Evolutionary conservation across 2,329 filamentous ascomycete species (phyloP).

Genomic region (Fusarium buharicum): DNA sequence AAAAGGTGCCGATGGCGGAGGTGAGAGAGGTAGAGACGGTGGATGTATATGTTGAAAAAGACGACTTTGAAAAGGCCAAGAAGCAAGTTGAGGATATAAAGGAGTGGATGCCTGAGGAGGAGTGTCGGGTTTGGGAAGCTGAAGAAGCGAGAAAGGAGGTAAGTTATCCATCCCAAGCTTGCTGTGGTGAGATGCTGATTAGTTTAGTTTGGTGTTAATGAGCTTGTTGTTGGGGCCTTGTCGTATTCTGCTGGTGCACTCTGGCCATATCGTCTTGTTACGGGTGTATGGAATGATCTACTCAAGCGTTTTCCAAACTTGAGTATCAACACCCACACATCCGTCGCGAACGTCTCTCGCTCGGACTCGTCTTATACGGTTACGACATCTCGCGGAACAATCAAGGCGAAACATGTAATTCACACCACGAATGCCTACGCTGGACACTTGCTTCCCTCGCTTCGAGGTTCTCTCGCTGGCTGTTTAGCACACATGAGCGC

Average conservation of each 20-base stretch:
- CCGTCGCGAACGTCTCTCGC: constrained; percentile 47
- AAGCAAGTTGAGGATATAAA: constrained; percentile 49
- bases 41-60: constrained; percentile 56
- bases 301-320: constrained; percentile 50
- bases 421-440: constrained; percentile 68
- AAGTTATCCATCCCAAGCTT: neutral
- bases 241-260: constrained; percentile 60
- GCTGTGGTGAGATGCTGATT: neutral
- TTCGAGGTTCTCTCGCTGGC: constrained; percentile 59
- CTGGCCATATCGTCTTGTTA: constrained; percentile 63
- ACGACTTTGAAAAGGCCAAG: constrained; percentile 50
- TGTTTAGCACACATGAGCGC: constrained; percentile 62
- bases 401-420: constrained; percentile 62
- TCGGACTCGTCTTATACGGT: constrained; percentile 52
- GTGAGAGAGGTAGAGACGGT: constrained; percentile 58
- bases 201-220: constrained; percentile 51
- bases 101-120: constrained; percentile 54
- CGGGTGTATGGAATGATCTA: constrained; percentile 57
- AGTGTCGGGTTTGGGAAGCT: constrained; percentile 49
- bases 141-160: constrained; percentile 49
- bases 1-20: constrained; percentile 51
- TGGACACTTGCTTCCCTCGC: constrained; percentile 60
- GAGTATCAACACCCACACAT: constrained; percentile 54
- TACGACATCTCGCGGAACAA: constrained; percentile 56
- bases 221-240: constrained; percentile 54